phyloP scores from a whole-genome alignment of 306 rosid genomes.

The Corylus heterophylla region DNA sequence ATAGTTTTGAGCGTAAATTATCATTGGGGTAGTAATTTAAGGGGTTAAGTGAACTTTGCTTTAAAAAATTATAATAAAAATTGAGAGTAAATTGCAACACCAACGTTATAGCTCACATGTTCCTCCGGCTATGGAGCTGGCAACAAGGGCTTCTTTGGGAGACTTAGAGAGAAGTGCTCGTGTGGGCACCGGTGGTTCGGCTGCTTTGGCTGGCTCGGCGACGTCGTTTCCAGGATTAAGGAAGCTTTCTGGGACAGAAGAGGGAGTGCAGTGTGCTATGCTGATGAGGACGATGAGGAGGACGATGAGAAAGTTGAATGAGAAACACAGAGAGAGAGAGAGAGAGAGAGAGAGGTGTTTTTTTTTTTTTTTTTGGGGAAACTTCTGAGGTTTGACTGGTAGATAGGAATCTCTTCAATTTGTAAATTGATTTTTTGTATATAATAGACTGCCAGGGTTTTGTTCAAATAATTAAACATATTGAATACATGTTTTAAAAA shows the following conservation, averaged over 20 bases:
- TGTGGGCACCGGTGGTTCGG: slow-evolving; percentile 27
- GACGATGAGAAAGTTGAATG: slow-evolving; percentile 30
- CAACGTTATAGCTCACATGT: too few species aligned
- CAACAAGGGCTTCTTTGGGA: slow-evolving; percentile 9
- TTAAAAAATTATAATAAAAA: too few species aligned
- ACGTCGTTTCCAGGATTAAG: slow-evolving; percentile 12
- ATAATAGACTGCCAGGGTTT: too few species aligned
- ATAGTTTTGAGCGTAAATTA: too few species aligned
- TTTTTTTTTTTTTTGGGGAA: slow-evolving; percentile 6
- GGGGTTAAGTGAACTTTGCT: too few species aligned
- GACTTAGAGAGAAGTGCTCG: slow-evolving; percentile 29
- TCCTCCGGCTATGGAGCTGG: not conserved
- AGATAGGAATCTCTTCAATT: not conserved
- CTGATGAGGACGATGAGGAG: slow-evolving; percentile 4
- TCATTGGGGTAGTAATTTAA: too few species aligned
- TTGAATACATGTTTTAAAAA: too few species aligned
- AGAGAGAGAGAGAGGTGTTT: not conserved
- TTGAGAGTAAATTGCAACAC: too few species aligned
- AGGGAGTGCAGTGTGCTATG: not conserved
- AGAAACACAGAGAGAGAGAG: not conserved
- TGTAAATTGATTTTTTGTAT: slow-evolving; percentile 10
- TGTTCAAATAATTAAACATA: not conserved
- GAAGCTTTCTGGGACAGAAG: not conserved
- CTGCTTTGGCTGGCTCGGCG: slow-evolving; percentile 38
- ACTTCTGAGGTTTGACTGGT: slow-evolving; percentile 33